Evolutionary conservation across 371 early-diverging fungal genomes (phyloP), one percentile per base, ranked within the genome.

Genomic region (Mortierella sp.): DNA sequence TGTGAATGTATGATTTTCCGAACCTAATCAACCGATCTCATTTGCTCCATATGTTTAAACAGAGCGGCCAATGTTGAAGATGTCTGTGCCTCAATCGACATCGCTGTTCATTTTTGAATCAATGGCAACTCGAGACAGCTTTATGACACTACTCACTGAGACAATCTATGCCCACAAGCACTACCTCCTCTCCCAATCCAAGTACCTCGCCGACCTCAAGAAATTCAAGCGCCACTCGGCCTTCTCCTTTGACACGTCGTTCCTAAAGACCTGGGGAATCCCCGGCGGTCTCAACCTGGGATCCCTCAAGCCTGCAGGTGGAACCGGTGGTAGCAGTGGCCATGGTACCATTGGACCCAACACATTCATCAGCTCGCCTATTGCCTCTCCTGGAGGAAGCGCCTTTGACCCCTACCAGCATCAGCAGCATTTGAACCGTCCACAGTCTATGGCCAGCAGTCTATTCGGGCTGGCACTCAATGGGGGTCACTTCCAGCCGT

Each of bases 261-360:
- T 86, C 70, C 86, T 86, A 70, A 86, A 86, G 75, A 86, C 86
- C n/a, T 86, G 86, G 86, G 86, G 78, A 7, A 81, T 86, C 50
- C 82, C 82, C 26, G 80, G 79, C 24, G 82, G 86, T 10, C 82
- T 86, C 58, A 82, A 79, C 48, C 71, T 86, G 44, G 82, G 84
- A 52, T 80, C 81, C 8, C 76, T 84, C 54, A 81, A 81, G 70
- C 71, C 76, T 9, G 70, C 68, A 11, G 71, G 74, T 6, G 65
- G 70, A 38, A 50, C 50, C 31, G 58, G 74, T 26, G 10, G 58
- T 19, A 55, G 70, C 21, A 72, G 26, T 52, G 57, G 71, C 3
- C 72, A 71, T 31, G 79, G 79, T 21, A 38, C 38, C 34, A 73
- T 77, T 21, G 84, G 80, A 9, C 72, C 80, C 26, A 78, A 80